Conservation (phyloP, 2,329 filamentous ascomycete genomes). For the Penicillium sp. region DNA sequence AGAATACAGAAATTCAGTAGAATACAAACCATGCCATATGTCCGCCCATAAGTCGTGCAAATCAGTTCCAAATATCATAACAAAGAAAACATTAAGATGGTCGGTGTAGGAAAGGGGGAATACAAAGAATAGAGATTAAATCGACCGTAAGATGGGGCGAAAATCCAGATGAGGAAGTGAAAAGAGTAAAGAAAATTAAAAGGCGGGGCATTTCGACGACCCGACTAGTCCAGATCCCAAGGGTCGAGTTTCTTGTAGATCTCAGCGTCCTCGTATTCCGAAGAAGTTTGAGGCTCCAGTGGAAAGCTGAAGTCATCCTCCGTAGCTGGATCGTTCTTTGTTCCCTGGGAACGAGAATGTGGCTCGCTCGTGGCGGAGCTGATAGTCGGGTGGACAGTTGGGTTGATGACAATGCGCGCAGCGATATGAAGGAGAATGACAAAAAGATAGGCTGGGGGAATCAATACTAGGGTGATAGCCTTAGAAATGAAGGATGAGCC, state of each 20-base stretch:
- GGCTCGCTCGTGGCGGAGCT: slow-evolving; percentile 21
- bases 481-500: slow-evolving; percentile 69
- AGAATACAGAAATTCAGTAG: slow-evolving; percentile 15
- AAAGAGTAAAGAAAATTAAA: neutral
- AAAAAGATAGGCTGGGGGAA: slow-evolving; percentile 76
- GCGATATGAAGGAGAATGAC: slow-evolving; percentile 78
- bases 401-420: slow-evolving; percentile 61
- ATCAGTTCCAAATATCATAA: slow-evolving; percentile 5
- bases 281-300: slow-evolving; percentile 29
- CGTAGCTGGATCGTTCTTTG: slow-evolving; percentile 19
- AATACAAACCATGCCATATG: slow-evolving; percentile 10
- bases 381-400: slow-evolving; percentile 25
- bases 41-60: slow-evolving; percentile 13
- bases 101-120: slow-evolving; percentile 6
- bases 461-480: slow-evolving; percentile 72
- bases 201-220: neutral
- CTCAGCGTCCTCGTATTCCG: slow-evolving; percentile 23
- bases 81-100: slow-evolving; percentile 7
- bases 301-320: slow-evolving; percentile 43
- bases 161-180: neutral
- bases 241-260: slow-evolving; percentile 22
- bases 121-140: slow-evolving; percentile 17
- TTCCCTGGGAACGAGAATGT: slow-evolving; percentile 17
- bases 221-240: slow-evolving; percentile 30
- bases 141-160: slow-evolving; percentile 1